Evolutionary conservation across 2,329 filamentous ascomycete species (phyloP).

Genomic region (Penicillium sp.): DNA sequence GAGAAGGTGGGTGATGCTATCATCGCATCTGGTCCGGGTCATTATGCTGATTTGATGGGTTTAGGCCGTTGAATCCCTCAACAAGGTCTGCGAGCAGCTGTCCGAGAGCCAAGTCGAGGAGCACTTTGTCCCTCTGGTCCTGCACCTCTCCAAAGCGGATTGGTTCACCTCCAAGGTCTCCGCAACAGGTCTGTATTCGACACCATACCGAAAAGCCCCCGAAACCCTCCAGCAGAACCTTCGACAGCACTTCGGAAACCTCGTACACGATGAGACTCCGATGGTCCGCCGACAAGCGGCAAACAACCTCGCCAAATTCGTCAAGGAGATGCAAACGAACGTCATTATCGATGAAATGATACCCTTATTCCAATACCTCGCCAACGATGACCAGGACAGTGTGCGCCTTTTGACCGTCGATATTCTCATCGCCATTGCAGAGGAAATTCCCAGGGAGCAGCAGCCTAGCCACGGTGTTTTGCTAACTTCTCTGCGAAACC

Average conservation of each 20-base stretch:
- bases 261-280: constrained; percentile 97
- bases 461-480: constrained; percentile 95
- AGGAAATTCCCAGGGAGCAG: constrained; percentile 97
- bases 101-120: constrained; percentile 93
- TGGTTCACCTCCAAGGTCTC: constrained; percentile 99
- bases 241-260: constrained; percentile 84
- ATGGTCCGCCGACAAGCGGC: constrained; percentile 98
- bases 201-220: constrained; percentile 89
- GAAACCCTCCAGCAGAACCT: constrained; percentile 87
- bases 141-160: constrained; percentile 97
- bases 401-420: constrained; percentile 95
- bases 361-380: constrained; percentile 95
- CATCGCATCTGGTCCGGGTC: not conserved
- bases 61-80: constrained; percentile 96
- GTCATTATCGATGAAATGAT: constrained; percentile 99
- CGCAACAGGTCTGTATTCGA: constrained; percentile 91
- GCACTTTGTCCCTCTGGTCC: constrained; percentile 92
- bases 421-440: constrained; percentile 92
- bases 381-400: constrained; percentile 95
- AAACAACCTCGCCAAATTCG: constrained; percentile 95
- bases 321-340: constrained; percentile 91
- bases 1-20: constrained; percentile 74
- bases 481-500: constrained; percentile 82
- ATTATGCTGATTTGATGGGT: constrained; percentile 8
- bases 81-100: constrained; percentile 96